Evolutionary conservation across 2,329 filamentous ascomycete genomes (phyloP).

Genomic region (Trichocomaceae sp.): DNA sequence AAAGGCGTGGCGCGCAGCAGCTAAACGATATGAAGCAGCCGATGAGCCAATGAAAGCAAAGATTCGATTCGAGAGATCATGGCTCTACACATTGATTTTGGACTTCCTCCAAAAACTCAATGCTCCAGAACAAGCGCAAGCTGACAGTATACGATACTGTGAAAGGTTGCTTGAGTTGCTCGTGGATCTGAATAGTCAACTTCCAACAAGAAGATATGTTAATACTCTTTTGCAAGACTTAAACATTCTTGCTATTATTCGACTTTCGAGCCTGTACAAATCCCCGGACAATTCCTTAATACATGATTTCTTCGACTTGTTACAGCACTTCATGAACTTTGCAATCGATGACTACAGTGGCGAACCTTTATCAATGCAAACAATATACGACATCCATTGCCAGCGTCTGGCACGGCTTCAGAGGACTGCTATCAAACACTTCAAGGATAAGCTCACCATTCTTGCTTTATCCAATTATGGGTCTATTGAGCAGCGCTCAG

Average conservation of each 20-base stretch:
- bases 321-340: constrained; percentile 82
- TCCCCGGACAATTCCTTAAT: constrained; percentile 69
- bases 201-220: constrained; percentile 89
- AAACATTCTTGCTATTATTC: constrained; percentile 70
- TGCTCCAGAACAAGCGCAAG: constrained; percentile 32
- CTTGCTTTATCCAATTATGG: constrained; percentile 88
- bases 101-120: constrained; percentile 76
- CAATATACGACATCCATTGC: constrained; percentile 76
- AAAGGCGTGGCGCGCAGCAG: constrained; percentile 84
- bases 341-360: constrained; percentile 88
- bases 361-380: constrained; percentile 61
- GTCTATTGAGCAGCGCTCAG: constrained; percentile 71
- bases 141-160: constrained; percentile 70
- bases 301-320: constrained; percentile 70
- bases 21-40: constrained; percentile 78
- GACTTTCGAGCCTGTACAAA: constrained; percentile 70
- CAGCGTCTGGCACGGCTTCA: constrained; percentile 71
- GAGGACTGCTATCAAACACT: constrained; percentile 67
- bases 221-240: constrained; percentile 82
- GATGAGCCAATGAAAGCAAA: constrained; percentile 73
- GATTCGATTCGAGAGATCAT: constrained; percentile 83
- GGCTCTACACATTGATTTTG: constrained; percentile 79
- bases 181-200: constrained; percentile 82
- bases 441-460: constrained; percentile 85
- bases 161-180: constrained; percentile 91